Evolutionary conservation across 768 basidiomycete genomes (phyloP), one percentile per base, ranked within the genome.

Genomic region (Rhodotorula kratochvilovae): DNA sequence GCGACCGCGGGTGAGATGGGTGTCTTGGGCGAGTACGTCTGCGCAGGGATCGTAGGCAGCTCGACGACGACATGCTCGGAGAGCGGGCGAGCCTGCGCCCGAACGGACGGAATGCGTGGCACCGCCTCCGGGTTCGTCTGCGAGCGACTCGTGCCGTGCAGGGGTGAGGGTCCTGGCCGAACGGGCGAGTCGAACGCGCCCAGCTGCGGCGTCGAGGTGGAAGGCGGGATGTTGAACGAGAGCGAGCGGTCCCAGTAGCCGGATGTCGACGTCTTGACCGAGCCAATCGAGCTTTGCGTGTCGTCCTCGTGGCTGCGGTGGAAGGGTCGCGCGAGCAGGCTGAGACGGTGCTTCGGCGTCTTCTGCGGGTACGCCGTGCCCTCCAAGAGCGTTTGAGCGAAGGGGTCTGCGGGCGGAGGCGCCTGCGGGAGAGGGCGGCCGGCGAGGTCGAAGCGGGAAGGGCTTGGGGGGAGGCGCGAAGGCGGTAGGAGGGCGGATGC

Each of bases 371-470:
- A 25, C 2, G 35, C 3, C 21, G 60, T 31, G 4, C 61, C 29
- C 4, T 27, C 36, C 39, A 39, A n/a, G 21, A 61, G 7, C 17
- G 50, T n/a, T 12, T 36, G 19, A 2, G 36, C 31, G 48, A 42
- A 62, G 15, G 64, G 60, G 33, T 66, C 64, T 0, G 43, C 12
- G 0, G 46, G 10, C 11, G 68, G 66, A 0, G 70, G 50, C 0
- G 56, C 61, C 5, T 35, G 16, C 1, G 66, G 70, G 1, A 59
- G 45, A 12, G 58, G 50, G 15, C 70, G 65, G 2, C 70, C 70
- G 15, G 39, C 17, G 42, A 71, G 35, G 61, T 66, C 63, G 35
- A 33, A 29, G 13, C 43, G 50, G 6, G 60, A 39, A 2, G 60
- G 45, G 8, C 36, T 29, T 6, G 25, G 5, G 51, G 12, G n/a